These are phyloP conservation scores for Phoma sp. DNA, from an alignment of 2,329 filamentous ascomycete species.

Conservation along the genomic window DNA sequence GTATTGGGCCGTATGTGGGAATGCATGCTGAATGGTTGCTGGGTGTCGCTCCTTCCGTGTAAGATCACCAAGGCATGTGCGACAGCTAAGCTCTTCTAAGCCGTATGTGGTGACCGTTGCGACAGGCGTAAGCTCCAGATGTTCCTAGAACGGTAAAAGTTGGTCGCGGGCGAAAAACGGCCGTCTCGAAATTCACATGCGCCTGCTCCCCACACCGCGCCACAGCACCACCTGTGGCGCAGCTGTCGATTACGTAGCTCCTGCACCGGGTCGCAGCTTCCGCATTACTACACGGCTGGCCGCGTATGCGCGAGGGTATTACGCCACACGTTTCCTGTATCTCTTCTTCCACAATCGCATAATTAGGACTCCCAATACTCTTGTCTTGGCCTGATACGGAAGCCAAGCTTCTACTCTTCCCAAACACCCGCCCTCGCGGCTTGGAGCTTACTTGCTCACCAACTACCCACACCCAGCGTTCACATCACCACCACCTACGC, in stretches of 20 bases:
- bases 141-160: conserved; percentile 1
- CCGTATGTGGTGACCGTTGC: conserved; percentile 13
- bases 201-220: conserved; percentile 13
- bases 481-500: conserved; percentile 13
- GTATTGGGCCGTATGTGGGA: conserved; percentile 59
- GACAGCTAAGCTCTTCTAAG: conserved; percentile 5
- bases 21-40: conserved; percentile 51
- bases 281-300: conserved; percentile 3
- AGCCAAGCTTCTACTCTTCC: conserved; percentile 12
- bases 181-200: conserved; percentile 9
- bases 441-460: conserved; percentile 14
- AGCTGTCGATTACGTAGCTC: conserved; percentile 1
- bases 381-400: conserved; percentile 5
- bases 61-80: conserved; percentile 20
- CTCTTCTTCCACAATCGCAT: neutral
- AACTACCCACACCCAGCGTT: neutral
- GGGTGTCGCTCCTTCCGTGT: conserved; percentile 6
- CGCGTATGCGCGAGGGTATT: conserved; percentile 7
- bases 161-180: conserved; percentile 4
- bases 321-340: neutral
- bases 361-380: neutral
- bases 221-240: conserved; percentile 2
- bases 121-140: conserved; percentile 6
- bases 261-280: neutral
- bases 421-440: conserved; percentile 4